Conservation (phyloP, 495 filamentous ascomycete genomes). For the Podospora pseudocomata region DNA sequence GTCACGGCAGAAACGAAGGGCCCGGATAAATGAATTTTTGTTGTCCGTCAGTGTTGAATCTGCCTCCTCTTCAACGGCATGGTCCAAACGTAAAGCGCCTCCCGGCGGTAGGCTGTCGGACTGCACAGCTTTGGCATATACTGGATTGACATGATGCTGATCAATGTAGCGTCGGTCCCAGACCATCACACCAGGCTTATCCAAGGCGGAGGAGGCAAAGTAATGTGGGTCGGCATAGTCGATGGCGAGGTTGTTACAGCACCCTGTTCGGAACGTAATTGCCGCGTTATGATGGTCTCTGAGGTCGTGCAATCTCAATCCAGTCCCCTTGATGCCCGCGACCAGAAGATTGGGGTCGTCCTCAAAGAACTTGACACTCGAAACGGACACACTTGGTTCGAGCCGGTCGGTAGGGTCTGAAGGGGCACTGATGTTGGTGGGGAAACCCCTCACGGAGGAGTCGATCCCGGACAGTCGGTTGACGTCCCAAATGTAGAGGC, state of each 20-base stretch:
- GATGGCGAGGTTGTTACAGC: slow-evolving; percentile 86
- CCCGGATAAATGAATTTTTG: slow-evolving; percentile 61
- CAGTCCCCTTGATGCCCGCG: slow-evolving; percentile 79
- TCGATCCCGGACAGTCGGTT: slow-evolving; percentile 57
- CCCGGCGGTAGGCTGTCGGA: slow-evolving; percentile 51
- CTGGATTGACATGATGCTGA: slow-evolving; percentile 41
- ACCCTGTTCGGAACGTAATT: slow-evolving; percentile 66
- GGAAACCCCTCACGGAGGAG: slow-evolving; percentile 33
- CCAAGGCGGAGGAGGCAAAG: slow-evolving; percentile 79
- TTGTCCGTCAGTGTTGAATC: slow-evolving; percentile 39
- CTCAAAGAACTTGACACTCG: slow-evolving; percentile 86
- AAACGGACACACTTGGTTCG: slow-evolving; percentile 80
- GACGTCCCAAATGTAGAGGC: slow-evolving; percentile 91
- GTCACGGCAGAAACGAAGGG: slow-evolving; percentile 73
- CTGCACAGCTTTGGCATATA: slow-evolving; percentile 48
- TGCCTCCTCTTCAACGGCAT: slow-evolving; percentile 54
- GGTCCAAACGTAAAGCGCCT: slow-evolving; percentile 63
- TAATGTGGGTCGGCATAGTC: slow-evolving; percentile 90
- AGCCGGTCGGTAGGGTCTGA: slow-evolving; percentile 66
- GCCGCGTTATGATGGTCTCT: slow-evolving; percentile 48
- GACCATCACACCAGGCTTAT: slow-evolving; percentile 68
- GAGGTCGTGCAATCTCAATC: slow-evolving; percentile 84
- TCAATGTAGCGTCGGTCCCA: slow-evolving; percentile 80
- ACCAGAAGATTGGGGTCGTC: slow-evolving; percentile 80
- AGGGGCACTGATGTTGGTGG: slow-evolving; percentile 34